phyloP scores from a whole-genome alignment of 495 filamentous ascomycete genomes.

The Hyaloscypha finlandica region DNA sequence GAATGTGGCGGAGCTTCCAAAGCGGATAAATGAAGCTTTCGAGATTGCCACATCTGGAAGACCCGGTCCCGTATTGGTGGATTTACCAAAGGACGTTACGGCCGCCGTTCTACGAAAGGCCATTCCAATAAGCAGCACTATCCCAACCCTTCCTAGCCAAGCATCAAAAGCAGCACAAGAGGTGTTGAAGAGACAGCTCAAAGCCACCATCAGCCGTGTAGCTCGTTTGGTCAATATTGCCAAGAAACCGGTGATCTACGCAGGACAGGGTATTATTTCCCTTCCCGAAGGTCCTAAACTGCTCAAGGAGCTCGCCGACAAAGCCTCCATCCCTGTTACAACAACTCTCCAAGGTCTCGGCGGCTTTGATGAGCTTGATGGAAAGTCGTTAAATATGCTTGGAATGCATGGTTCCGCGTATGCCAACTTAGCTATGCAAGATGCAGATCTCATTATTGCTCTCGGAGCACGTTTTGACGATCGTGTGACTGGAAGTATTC shows the following conservation, averaged over 20 bases:
- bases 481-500: slow-evolving; percentile 65
- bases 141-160: slow-evolving; percentile 69
- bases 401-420: slow-evolving; percentile 82
- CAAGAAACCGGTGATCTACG: slow-evolving; percentile 77
- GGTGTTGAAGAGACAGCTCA: slow-evolving; percentile 54
- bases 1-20: slow-evolving; percentile 74
- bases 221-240: slow-evolving; percentile 69
- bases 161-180: slow-evolving; percentile 67
- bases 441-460: slow-evolving; percentile 76
- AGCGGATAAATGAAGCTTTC: slow-evolving; percentile 81
- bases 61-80: slow-evolving; percentile 78
- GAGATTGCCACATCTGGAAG: slow-evolving; percentile 78
- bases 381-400: slow-evolving; percentile 79
- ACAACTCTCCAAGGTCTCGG: slow-evolving; percentile 79
- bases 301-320: slow-evolving; percentile 69
- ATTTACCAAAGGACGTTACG: slow-evolving; percentile 79
- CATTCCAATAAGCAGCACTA: slow-evolving; percentile 65
- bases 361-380: slow-evolving; percentile 74
- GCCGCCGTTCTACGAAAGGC: slow-evolving; percentile 63
- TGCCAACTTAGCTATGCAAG: slow-evolving; percentile 79
- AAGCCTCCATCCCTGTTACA: slow-evolving; percentile 73
- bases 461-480: slow-evolving; percentile 79
- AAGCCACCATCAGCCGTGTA: slow-evolving; percentile 61
- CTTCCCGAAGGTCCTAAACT: slow-evolving; percentile 65
- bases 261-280: slow-evolving; percentile 69